phyloP scores from a whole-genome alignment of 345 rosid genomes.

The Durio zibethinus region DNA sequence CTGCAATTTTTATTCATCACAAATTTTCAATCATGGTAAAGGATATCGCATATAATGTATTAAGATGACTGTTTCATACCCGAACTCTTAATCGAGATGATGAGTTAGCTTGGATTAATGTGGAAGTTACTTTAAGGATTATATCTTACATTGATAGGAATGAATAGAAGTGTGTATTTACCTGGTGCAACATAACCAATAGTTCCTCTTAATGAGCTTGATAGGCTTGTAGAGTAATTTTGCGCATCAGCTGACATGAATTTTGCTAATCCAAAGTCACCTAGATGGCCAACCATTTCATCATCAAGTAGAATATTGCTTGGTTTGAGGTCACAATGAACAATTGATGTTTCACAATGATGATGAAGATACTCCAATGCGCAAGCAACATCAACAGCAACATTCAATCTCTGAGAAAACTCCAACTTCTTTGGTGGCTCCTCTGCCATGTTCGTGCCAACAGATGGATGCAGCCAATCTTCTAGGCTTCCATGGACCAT shows the following conservation, averaged over 20 bases:
- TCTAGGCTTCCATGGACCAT: not conserved
- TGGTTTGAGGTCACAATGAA: constrained; percentile 26
- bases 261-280: constrained; percentile 2
- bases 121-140: too few relatives aligned
- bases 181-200: constrained; percentile 16
- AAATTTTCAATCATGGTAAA: too few relatives aligned
- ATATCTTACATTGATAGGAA: too few relatives aligned
- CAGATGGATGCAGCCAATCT: constrained; percentile 7
- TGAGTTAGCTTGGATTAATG: too few relatives aligned
- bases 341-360: not conserved
- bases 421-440: not conserved
- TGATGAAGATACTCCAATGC: constrained; percentile 23
- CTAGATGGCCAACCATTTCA: not conserved
- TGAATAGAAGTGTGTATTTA: not conserved
- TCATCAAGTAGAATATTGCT: constrained; percentile 4
- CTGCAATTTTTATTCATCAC: too few relatives aligned
- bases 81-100: too few relatives aligned
- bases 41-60: too few relatives aligned
- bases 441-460: not conserved
- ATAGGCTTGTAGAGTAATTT: not conserved
- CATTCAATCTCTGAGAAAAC: not conserved
- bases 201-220: not conserved
- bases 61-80: too few relatives aligned
- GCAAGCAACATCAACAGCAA: constrained; percentile 3
- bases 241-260: not conserved